Percentiles rank a stretch among this genome's conserved stretches.
phyloP scores from a whole-genome alignment of 176 grass and related monocot species.

The Aegilops bicornis region DNA sequence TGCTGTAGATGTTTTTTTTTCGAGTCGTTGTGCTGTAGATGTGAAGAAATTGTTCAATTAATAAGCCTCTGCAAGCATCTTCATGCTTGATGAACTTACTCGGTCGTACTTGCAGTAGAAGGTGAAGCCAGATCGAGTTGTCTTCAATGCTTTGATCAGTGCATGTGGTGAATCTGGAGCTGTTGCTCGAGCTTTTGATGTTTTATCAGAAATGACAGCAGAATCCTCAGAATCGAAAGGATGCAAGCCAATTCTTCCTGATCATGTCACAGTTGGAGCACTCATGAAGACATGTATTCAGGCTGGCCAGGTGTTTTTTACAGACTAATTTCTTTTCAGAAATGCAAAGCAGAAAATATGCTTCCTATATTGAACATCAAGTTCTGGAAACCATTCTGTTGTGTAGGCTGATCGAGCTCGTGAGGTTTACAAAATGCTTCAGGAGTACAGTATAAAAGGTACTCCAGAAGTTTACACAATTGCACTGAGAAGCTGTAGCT shows the following conservation, averaged over 20 bases:
- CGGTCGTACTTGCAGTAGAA: slow-evolving; percentile 84
- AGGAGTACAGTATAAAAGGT: slow-evolving; percentile 83
- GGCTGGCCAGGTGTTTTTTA: slow-evolving; percentile 65
- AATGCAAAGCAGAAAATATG: slow-evolving; percentile 27
- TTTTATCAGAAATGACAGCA: slow-evolving; percentile 91
- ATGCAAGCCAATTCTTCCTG: slow-evolving; percentile 71
- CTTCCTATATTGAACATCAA: slow-evolving; percentile 15
- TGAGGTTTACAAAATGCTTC: slow-evolving; percentile 96
- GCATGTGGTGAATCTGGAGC: slow-evolving; percentile 97
- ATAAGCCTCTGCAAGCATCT: slow-evolving; percentile 4
- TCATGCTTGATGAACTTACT: slow-evolving; percentile 54
- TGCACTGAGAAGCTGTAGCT: slow-evolving; percentile 90
- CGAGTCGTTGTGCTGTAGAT: not conserved
- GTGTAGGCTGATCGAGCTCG: slow-evolving; percentile 71
- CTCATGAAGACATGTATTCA: slow-evolving; percentile 92
- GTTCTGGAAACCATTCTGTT: slow-evolving; percentile 10
- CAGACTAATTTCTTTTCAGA: slow-evolving; percentile 13
- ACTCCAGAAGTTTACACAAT: slow-evolving; percentile 96
- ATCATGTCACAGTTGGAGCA: slow-evolving; percentile 95
- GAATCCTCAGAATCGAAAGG: slow-evolving; percentile 56
- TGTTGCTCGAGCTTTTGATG: slow-evolving; percentile 97
- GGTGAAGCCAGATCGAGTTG: slow-evolving; percentile 98
- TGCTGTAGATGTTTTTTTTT: slow-evolving; percentile 4
- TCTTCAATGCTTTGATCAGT: slow-evolving; percentile 99
- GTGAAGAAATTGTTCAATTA: slow-evolving; percentile 7